Base-by-base conservation (phyloP, 106 monocot species). In the Allium sativum region DNA sequence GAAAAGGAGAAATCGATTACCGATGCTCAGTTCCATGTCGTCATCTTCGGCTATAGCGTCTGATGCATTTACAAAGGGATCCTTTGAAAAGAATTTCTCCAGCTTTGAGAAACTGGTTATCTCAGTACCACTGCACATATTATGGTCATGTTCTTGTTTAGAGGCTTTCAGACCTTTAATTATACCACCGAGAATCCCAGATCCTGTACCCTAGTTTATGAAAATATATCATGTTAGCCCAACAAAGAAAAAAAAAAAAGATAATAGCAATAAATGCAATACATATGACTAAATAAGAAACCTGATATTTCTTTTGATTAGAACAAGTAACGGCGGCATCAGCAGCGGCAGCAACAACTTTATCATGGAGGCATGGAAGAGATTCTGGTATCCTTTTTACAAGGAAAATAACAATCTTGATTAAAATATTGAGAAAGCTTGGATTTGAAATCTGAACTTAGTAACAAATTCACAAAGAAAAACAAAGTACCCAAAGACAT, bases 271-370 rank as follows among this genome's bases (percentile, higher is more conserved):
- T 58, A 3, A 40, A 15, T 22, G 21, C 47, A 18, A 52, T 22
- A 56, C 40, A 57, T 9, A 40, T 18, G 31, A 20, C 40, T 5
- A 45, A 57, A 48, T 53, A 18, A 10, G 12, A 63, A 50, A 91
- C 87, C 87, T 90, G 79, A 67, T 66, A 84, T 63, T 77, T 93
- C 66, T 78, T 91, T 65, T 82, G 79, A 77, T 67, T 56, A 59
- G 75, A 78, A 53, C 70, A 50, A 43, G 21, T 65, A 58, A 78
- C 73, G 12, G 96, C 87, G 65, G 84, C 91, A 71, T 74, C 78
- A 51, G 87, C 87, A 65, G 96, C 96, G 15, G 91, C 79, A 46
- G 96, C 96, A 71, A 96, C 82, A 68, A 96, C 90, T 80, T 88
- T 81, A 70, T 96, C 91, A 78, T 96, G 96, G 71, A 96, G 91